Evolutionary conservation across 495 filamentous ascomycete genomes (phyloP).

Genomic region (Tetracladium setigerum): DNA sequence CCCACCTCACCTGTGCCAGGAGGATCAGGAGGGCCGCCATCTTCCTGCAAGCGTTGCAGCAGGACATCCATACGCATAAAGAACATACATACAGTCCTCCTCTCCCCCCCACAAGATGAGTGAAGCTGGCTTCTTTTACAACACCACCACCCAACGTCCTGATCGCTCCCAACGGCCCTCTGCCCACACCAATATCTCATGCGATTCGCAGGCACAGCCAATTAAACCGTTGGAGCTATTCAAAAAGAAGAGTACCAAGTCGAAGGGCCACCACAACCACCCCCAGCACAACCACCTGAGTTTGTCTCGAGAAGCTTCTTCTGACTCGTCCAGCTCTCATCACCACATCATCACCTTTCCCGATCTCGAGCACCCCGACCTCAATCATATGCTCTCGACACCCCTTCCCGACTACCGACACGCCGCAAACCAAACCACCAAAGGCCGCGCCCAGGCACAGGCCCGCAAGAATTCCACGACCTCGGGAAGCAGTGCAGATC

Average conservation of each 20-base stretch:
- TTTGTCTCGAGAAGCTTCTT: too few species aligned
- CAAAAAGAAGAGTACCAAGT: background rate
- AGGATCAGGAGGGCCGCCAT: too few species aligned
- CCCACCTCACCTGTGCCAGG: too few species aligned
- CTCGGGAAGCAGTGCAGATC: constrained; percentile 8
- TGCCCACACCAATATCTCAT: constrained; percentile 4
- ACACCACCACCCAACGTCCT: constrained; percentile 7
- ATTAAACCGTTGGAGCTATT: background rate
- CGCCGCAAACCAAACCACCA: constrained; percentile 19
- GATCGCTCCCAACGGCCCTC: constrained; percentile 7
- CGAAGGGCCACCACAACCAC: background rate
- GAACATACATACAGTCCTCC: background rate
- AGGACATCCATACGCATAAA: too few species aligned
- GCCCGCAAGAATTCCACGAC: constrained; percentile 14
- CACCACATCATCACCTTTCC: background rate
- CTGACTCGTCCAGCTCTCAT: background rate
- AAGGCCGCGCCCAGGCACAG: constrained; percentile 13
- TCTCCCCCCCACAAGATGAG: constrained; percentile 6
- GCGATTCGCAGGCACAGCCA: background rate
- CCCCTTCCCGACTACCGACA: constrained; percentile 21
- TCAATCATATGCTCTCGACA: constrained; percentile 21
- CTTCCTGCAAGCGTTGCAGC: too few species aligned
- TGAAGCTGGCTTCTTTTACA: constrained; percentile 16
- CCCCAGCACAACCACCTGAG: background rate
- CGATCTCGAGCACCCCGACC: background rate